Conservation (phyloP, 2,329 filamentous ascomycete species). For the Verticillium isaacii region DNA sequence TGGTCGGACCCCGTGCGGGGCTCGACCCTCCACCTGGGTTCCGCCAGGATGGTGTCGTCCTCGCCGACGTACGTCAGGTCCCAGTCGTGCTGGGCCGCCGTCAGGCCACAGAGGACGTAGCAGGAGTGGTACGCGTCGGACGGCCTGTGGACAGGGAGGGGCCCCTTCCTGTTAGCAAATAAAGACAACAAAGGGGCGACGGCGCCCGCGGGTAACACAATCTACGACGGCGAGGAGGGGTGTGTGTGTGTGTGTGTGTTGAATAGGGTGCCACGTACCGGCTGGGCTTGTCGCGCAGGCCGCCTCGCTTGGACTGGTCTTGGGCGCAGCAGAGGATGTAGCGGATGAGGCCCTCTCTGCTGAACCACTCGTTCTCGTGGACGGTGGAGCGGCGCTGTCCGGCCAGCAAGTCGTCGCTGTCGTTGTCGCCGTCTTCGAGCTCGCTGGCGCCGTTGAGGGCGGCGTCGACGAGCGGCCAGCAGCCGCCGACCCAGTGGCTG, state of each 20-base stretch:
- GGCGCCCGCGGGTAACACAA: not conserved
- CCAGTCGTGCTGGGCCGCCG: constrained; percentile 71
- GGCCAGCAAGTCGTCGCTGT: not conserved
- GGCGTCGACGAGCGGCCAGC: constrained; percentile 87
- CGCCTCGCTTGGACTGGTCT: constrained; percentile 63
- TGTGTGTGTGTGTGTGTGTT: not conserved
- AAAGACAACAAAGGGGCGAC: not conserved
- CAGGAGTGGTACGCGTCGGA: constrained; percentile 91
- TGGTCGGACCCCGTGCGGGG: constrained; percentile 48
- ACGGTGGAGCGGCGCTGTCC: constrained; percentile 4
- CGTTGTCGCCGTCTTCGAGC: constrained; percentile 5
- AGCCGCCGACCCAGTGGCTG: constrained; percentile 94
- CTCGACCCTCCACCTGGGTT: constrained; percentile 40
- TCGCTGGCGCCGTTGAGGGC: constrained; percentile 53
- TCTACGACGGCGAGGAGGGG: not conserved
- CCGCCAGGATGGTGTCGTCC: constrained; percentile 26
- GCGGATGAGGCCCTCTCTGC: constrained; percentile 75
- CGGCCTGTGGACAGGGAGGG: constrained; percentile 37
- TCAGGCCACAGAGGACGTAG: constrained; percentile 84
- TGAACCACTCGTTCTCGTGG: constrained; percentile 55
- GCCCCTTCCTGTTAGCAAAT: not conserved
- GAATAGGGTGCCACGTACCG: constrained; percentile 53
- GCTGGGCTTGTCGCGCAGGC: constrained; percentile 88
- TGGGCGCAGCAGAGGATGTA: constrained; percentile 92
- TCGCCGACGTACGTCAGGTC: constrained; percentile 28